These are phyloP conservation scores for Cymbidium sinense DNA, from an alignment of 106 monocot species.

Conservation along the genomic window DNA sequence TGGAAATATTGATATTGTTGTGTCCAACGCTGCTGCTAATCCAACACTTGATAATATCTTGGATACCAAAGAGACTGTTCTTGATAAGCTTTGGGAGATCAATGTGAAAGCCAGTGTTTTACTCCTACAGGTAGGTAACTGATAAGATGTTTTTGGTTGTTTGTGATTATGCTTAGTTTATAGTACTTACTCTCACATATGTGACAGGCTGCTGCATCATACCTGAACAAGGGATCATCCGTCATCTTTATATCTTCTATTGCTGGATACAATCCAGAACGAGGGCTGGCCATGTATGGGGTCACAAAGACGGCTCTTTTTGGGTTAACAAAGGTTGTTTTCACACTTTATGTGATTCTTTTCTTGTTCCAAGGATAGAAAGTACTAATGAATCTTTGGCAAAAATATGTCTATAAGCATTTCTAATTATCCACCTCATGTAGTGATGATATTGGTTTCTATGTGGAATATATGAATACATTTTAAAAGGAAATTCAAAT, in stretches of 20 bases:
- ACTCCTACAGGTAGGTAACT: conserved; percentile 51
- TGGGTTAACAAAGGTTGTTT: conserved; percentile 80
- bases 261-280: conserved; percentile 54
- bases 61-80: conserved; percentile 58
- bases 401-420: not conserved
- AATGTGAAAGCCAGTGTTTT: conserved; percentile 88
- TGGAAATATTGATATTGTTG: conserved; percentile 82
- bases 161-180: not conserved
- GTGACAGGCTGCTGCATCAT: conserved; percentile 53
- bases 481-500: not conserved
- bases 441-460: not conserved
- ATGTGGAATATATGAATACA: not conserved
- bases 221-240: conserved; percentile 74
- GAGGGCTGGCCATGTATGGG: conserved; percentile 75
- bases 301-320: conserved; percentile 95
- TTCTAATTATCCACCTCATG: not conserved
- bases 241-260: conserved; percentile 85
- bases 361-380: not conserved
- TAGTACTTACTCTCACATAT: not conserved
- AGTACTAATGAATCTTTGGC: not conserved
- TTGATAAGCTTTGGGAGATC: conserved; percentile 95
- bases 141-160: not conserved
- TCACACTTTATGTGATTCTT: not conserved
- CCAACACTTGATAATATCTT: conserved; percentile 67
- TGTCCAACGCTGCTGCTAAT: conserved; percentile 94